A percentile compares a stretch with the other conserved stretches of the same genome.
Conservation (phyloP, 2,329 filamentous ascomycete genomes). For the Trichothecium sympodiale region DNA sequence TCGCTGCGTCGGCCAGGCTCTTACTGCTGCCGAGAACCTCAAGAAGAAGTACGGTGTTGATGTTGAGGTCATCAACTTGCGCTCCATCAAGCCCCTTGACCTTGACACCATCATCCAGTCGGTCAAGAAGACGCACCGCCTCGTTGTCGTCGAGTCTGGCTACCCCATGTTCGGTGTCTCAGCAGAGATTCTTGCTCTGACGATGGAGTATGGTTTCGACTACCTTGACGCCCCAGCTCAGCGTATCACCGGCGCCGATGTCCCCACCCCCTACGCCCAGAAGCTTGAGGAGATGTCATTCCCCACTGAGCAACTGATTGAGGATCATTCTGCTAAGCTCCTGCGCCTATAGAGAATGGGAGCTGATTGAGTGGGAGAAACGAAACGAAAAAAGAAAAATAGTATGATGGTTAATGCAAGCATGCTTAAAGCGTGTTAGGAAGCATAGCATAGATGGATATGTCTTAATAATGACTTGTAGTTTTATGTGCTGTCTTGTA, state of each 20-base stretch:
- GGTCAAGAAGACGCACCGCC: constrained; percentile 94
- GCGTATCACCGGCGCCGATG: constrained; percentile 91
- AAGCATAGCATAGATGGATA: too few relatives aligned
- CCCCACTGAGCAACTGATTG: constrained; percentile 81
- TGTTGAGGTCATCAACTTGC: constrained; percentile 94
- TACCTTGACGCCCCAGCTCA: constrained; percentile 91
- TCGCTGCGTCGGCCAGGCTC: constrained; percentile 86
- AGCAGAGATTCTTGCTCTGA: constrained; percentile 83
- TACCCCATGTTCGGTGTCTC: constrained; percentile 92
- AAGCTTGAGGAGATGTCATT: constrained; percentile 93
- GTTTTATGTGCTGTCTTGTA: too few relatives aligned
- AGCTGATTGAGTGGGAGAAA: background rate
- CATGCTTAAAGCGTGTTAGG: background rate
- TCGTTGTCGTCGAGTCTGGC: constrained; percentile 87
- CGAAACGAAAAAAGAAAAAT: background rate
- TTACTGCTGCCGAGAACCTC: constrained; percentile 78
- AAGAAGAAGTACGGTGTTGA: constrained; percentile 97
- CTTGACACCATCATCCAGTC: constrained; percentile 92
- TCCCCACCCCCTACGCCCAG: constrained; percentile 89
- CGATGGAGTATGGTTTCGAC: constrained; percentile 97
- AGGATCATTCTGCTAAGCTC: constrained; percentile 80
- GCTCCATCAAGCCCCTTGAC: constrained; percentile 93
- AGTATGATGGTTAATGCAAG: background rate
- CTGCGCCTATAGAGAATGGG: constrained; percentile 54
- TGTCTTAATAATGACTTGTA: too few relatives aligned